Evolutionary conservation across 257 asterid species (phyloP).

Genomic region (Phtheirospermum japonicum): DNA sequence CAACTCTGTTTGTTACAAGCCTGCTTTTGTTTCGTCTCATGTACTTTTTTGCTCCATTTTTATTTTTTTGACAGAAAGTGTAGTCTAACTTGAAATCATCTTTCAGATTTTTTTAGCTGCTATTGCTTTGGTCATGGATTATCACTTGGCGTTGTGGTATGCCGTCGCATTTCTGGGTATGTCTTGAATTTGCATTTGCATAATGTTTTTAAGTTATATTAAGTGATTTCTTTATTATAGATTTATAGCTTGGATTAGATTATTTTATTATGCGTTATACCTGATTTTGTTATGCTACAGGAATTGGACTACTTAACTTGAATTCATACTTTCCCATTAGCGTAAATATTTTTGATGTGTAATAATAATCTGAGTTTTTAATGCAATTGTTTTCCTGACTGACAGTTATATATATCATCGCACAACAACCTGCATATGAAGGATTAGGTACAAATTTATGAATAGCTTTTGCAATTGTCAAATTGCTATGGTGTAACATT

Average conservation of each 20-base stretch:
- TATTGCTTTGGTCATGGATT: slow-evolving; percentile 72
- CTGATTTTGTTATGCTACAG: slow-evolving; percentile 13
- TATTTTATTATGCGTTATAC: neutral
- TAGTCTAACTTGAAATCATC: slow-evolving; percentile 28
- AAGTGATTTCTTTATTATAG: neutral
- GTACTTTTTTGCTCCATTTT: slow-evolving; percentile 1
- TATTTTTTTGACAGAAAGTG: slow-evolving; percentile 4
- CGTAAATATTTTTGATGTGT: slow-evolving; percentile 20
- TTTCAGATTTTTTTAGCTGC: slow-evolving; percentile 82
- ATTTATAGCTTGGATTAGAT: slow-evolving; percentile 14
- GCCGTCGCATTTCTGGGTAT: slow-evolving; percentile 68
- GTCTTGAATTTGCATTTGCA: slow-evolving; percentile 30
- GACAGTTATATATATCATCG: slow-evolving; percentile 66
- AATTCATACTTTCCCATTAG: slow-evolving; percentile 16
- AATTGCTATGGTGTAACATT: slow-evolving; percentile 6
- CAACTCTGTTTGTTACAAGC: slow-evolving; percentile 15
- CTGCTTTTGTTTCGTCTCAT: slow-evolving; percentile 22
- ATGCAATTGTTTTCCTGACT: slow-evolving; percentile 25
- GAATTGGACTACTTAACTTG: neutral
- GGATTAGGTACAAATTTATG: slow-evolving; percentile 50
- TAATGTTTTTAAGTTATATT: neutral
- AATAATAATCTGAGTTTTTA: slow-evolving; percentile 16
- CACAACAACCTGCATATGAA: slow-evolving; percentile 76
- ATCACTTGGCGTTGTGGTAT: slow-evolving; percentile 92
- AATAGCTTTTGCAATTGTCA: slow-evolving; percentile 14